phyloP scores from a whole-genome alignment of 257 asterid genomes.

The Voacanga thouarsii region DNA sequence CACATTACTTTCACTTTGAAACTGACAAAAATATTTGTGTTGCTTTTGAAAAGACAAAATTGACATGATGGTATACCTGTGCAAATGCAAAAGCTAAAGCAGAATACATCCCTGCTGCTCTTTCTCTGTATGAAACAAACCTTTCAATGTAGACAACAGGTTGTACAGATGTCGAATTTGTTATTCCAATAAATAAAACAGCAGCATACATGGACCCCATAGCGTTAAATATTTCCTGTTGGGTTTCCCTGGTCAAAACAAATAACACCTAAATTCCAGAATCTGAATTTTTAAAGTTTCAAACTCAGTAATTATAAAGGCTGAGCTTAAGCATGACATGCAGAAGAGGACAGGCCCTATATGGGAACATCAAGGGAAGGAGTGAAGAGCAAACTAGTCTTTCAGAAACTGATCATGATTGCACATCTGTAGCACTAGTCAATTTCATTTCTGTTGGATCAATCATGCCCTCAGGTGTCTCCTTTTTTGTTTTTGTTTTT shows the following conservation, averaged over 20 bases:
- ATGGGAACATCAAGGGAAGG: not conserved
- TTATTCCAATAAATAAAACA: slow-evolving; percentile 74
- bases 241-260: slow-evolving; percentile 47
- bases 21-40: not conserved
- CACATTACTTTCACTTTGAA: not conserved
- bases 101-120: slow-evolving; percentile 95
- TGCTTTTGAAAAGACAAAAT: not conserved
- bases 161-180: slow-evolving; percentile 82
- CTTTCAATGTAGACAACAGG: slow-evolving; percentile 88
- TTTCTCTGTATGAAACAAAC: slow-evolving; percentile 79
- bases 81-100: slow-evolving; percentile 86
- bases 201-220: slow-evolving; percentile 94
- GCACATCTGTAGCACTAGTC: not conserved
- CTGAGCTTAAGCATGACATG: not conserved
- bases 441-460: not conserved
- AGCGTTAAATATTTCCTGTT: slow-evolving; percentile 86
- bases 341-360: not conserved
- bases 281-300: not conserved
- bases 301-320: not conserved
- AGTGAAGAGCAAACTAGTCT: not conserved
- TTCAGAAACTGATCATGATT: not conserved
- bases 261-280: not conserved
- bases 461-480: not conserved
- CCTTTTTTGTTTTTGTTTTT: too few relatives aligned
- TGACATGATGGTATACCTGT: slow-evolving; percentile 9